Percentiles rank a stretch among this genome's conserved stretches.
phyloP scores from a whole-genome alignment of 306 rosid species.

The Prunus persica region DNA sequence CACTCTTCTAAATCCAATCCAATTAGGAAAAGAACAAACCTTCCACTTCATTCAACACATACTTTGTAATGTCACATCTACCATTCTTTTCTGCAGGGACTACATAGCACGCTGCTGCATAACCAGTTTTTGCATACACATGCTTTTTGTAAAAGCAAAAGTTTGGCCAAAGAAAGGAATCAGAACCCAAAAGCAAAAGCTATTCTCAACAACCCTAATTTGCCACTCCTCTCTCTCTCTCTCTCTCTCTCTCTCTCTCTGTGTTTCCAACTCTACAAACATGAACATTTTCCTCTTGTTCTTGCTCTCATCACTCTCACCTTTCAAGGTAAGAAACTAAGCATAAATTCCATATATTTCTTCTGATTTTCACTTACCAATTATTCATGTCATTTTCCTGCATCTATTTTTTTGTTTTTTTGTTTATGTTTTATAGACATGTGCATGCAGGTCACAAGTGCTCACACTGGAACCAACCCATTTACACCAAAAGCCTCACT shows the following conservation, averaged over 20 bases:
- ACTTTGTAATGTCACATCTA: not conserved
- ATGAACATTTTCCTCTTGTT: conserved; percentile 38
- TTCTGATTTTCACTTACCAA: not conserved
- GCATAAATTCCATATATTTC: not conserved
- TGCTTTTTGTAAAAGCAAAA: conserved; percentile 12
- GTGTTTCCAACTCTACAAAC: not conserved
- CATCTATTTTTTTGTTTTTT: not conserved
- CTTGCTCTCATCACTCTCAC: conserved; percentile 43
- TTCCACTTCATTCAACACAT: not conserved
- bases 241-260: not conserved
- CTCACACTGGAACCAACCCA: conserved; percentile 36
- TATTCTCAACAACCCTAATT: not conserved
- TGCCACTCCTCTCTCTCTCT: not conserved
- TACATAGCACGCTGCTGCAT: not conserved
- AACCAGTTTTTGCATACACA: not conserved
- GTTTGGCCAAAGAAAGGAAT: conserved; percentile 14
- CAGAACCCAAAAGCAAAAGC: not conserved
- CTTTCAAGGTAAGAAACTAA: conserved; percentile 44
- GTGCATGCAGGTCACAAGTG: conserved; percentile 35
- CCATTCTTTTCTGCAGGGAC: conserved; percentile 1
- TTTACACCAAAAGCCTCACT: conserved; percentile 71
- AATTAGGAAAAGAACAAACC: not conserved
- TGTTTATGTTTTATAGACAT: not conserved
- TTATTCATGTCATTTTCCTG: not conserved
- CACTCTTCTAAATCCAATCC: not conserved